A percentile compares a stretch with the other conserved stretches of the same genome.
phyloP scores from a whole-genome alignment of 1,284 basidiomycete genomes.

The Cutaneotrichosporon dermatis region DNA sequence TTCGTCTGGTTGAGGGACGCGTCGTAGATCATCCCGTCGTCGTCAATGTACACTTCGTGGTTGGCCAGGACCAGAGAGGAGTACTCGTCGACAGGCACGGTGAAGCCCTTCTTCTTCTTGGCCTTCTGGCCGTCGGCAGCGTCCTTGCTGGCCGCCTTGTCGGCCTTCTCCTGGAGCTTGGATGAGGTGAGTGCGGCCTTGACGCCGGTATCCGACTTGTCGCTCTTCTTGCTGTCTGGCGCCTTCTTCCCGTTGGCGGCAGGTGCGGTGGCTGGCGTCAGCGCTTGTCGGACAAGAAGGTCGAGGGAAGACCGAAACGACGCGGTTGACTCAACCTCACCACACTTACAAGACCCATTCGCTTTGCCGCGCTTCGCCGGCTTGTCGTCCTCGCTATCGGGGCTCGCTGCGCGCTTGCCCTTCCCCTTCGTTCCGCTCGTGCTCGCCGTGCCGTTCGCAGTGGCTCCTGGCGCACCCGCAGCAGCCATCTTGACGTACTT shows the following conservation, averaged over 20 bases:
- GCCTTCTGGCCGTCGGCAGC: background rate
- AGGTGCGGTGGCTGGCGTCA: constrained; percentile 1
- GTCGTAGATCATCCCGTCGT: constrained; percentile 56
- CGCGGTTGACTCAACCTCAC: background rate
- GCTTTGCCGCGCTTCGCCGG: constrained; percentile 8
- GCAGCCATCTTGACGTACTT: constrained; percentile 3
- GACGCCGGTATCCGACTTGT: background rate
- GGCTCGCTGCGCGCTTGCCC: background rate
- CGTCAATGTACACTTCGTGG: constrained; percentile 56
- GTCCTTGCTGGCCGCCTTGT: constrained; percentile 1
- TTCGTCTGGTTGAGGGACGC: constrained; percentile 68
- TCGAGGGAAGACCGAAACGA: background rate
- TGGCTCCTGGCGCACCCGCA: background rate
- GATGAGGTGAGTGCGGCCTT: background rate
- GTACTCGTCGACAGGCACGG: constrained; percentile 14
- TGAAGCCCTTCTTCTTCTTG: constrained; percentile 8
- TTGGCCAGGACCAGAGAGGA: background rate
- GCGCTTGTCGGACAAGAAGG: background rate
- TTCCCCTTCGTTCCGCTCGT: constrained; percentile 11
- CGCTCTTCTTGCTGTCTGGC: background rate
- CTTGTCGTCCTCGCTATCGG: constrained; percentile 9
- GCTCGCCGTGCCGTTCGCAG: background rate
- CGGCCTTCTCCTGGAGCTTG: constrained; percentile 8
- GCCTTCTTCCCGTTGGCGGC: background rate
- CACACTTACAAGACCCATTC: background rate